These are phyloP conservation scores for Didymella pomorum DNA, from an alignment of 2,329 filamentous ascomycete species.

Conservation along the genomic window DNA sequence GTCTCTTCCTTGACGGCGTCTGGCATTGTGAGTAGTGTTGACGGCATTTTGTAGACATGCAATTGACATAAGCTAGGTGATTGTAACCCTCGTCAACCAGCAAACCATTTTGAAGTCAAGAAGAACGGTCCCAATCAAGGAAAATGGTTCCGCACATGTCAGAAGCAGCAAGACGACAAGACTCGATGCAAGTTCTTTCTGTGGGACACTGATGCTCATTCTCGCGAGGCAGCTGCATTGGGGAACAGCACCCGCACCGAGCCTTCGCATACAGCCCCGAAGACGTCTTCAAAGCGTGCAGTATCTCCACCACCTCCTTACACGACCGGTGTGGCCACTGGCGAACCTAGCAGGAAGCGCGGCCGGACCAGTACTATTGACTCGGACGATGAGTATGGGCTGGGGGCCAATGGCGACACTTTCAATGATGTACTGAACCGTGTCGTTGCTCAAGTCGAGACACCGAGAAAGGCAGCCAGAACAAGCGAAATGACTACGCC, in stretches of 20 bases:
- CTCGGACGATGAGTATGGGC: constrained; percentile 47
- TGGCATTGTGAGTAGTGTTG: constrained; percentile 39
- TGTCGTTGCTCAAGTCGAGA: constrained; percentile 42
- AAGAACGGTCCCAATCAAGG: constrained; percentile 66
- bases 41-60: neutral
- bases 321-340: constrained; percentile 20
- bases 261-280: constrained; percentile 24
- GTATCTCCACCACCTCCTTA: constrained; percentile 33
- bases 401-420: constrained; percentile 41
- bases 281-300: constrained; percentile 29
- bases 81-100: constrained; percentile 63
- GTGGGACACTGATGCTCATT: constrained; percentile 63
- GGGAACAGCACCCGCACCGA: constrained; percentile 57
- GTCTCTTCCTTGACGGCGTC: constrained; percentile 34
- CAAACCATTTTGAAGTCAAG: constrained; percentile 64
- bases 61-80: constrained; percentile 54
- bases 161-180: constrained; percentile 54
- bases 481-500: constrained; percentile 51
- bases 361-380: constrained; percentile 34
- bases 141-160: constrained; percentile 67
- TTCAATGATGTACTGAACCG: constrained; percentile 45
- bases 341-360: constrained; percentile 41
- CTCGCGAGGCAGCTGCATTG: constrained; percentile 58
- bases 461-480: constrained; percentile 53
- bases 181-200: constrained; percentile 65